Base-by-base conservation (phyloP, 2,329 filamentous ascomycete species). In the Dendrostoma leiphaemia region DNA sequence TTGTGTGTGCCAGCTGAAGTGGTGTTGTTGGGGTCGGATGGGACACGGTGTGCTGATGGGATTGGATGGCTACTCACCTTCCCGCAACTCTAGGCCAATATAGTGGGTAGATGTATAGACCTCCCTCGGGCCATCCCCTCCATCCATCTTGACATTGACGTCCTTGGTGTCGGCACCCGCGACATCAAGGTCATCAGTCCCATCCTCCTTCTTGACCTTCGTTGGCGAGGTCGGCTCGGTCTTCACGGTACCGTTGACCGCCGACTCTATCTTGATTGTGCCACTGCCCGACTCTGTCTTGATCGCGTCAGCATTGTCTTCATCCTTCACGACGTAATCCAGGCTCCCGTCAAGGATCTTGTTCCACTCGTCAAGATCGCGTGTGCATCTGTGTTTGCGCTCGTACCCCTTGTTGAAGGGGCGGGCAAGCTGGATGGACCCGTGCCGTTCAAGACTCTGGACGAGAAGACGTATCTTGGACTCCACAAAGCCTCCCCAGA, bases 401-500 rank as follows among this genome's bases (percentile, higher is more conserved):
- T 96, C 89, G 67, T 95, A 96, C 3, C 90, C 90, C 69, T 97
- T 96, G 64, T 91, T 93, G 77, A 92, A 99, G 0, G 92, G 89
- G 62, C 94, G 91, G 1, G 94, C 92, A 23, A 96, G 76, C 32
- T 86, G 84, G 61, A 97, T 91, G 15, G 86, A 88, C 40, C 82
- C 77, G 62, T 94, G 90, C 53, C 86, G 81, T 66, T 97, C 94
- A 37, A 97, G 80, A 43, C 87, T 88, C 60, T 86, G 84, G 15
- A 97, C 90, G 15, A 99, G 80, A 62, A 93, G 80, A 62, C 94
- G 85, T 38, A 97, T 84, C 71, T 95, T 97, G 15, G 94, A 97
- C 70, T 97, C 91, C 4, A 99, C 90, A 49, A 93, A 85, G 35
- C 94, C 94, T 17, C 90, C 90, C 90, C 93, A 97, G 2, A 87